A percentile compares a stretch with the other conserved stretches of the same genome.
These are phyloP conservation scores for Petunia hybrid DNA, from an alignment of 305 asterid species.

Conservation along the genomic window DNA sequence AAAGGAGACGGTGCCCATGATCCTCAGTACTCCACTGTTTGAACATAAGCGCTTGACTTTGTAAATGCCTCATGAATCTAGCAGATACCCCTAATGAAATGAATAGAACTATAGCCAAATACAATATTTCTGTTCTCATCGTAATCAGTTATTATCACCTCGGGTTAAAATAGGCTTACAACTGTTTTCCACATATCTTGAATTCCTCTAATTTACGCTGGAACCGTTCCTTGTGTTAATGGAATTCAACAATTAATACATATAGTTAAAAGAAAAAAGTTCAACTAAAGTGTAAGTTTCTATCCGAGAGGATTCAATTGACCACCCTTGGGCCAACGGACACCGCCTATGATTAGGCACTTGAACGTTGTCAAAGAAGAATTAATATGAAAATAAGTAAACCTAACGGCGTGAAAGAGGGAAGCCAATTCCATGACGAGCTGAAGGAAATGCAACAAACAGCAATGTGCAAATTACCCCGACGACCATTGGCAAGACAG, in stretches of 20 bases:
- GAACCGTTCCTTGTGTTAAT: not conserved
- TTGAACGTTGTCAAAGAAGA: not conserved
- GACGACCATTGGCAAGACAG: constrained; percentile 57
- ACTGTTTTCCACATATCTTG: too few species aligned
- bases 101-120: too few species aligned
- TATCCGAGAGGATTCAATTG: not conserved
- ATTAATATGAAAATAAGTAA: not conserved
- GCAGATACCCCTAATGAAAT: too few species aligned
- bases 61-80: too few species aligned
- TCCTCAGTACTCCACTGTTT: too few species aligned
- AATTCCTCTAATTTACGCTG: not conserved
- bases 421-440: constrained; percentile 83
- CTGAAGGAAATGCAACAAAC: constrained; percentile 66
- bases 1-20: too few species aligned
- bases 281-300: not conserved
- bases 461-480: constrained; percentile 65
- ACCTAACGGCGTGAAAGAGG: constrained; percentile 61
- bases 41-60: too few species aligned
- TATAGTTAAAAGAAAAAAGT: not conserved
- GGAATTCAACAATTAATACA: not conserved
- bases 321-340: not conserved
- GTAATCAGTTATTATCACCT: too few species aligned
- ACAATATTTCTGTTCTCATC: too few species aligned
- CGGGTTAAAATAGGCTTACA: too few species aligned
- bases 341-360: too few species aligned